Evolutionary conservation across 495 filamentous ascomycete species (phyloP), one percentile per base, ranked within the genome.

Genomic region (Collariella sp.): DNA sequence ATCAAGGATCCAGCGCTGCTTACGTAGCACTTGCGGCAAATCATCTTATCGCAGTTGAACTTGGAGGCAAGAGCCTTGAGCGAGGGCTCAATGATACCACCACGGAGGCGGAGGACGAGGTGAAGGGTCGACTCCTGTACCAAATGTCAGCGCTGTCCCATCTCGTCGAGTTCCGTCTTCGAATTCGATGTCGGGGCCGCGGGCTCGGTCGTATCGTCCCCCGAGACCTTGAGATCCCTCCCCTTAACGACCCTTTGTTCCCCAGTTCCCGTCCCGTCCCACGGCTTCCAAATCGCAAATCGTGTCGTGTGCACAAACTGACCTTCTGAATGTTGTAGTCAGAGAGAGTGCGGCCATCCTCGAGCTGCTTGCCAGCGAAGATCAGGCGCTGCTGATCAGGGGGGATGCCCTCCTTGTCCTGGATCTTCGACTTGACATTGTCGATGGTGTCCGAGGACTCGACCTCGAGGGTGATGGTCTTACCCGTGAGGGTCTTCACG

Each of bases 271-370:
- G 9, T 47, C 31, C 18, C 50, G 18, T 40, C 29, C 50, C 38
- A 43, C 48, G 39, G 50, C 48, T 26, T 13, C 44, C 51, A 33
- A 35, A 46, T 50, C 50, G 44, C 13, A 39, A 39, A 38, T 34
- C 36, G 46, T 55, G 34, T 35, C 39, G 29, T 50, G 18, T 38
- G 29, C 29, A 7, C 9, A 50, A 45, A 66, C 83, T 70, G 77
- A 91, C 89, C 86, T 98, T 98, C 82, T 98, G 93, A 78, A 98
- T 98, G 81, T 98, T 98, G 85, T 98, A 98, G 77, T 98, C 93
- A 69, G 85, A 90, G 62, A 98, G 83, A 58, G 93, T 98, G 67
- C 93, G 87, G 76, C 93, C 93, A 80, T 98, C 93, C 84, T 98
- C 93, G 59, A 98, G 85, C 79, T 98, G 93, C 83, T 98, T 98